Percentiles rank a stretch among this genome's conserved stretches.
Evolutionary conservation across 2,329 filamentous ascomycete species (phyloP).

Genomic region (Hyphodiscus sp.): DNA sequence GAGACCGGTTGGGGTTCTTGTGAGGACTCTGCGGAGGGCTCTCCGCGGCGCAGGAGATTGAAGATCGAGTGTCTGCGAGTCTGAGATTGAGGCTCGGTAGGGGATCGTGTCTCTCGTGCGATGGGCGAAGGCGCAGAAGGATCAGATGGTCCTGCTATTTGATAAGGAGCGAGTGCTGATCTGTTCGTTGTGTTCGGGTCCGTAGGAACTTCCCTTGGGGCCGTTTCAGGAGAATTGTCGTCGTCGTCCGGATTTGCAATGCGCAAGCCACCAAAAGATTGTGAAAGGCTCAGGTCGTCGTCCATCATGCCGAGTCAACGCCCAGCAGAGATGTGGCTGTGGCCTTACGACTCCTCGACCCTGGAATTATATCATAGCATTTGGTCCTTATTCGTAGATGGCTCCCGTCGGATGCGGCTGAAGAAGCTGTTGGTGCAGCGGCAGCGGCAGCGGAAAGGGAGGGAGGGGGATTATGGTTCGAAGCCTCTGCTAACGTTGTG

Average conservation of each 20-base stretch:
- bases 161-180: conserved; percentile 5
- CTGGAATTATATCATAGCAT: conserved; percentile 14
- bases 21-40: conserved; percentile 17
- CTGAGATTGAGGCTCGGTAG: conserved; percentile 26
- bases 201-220: conserved; percentile 23
- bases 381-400: conserved; percentile 1
- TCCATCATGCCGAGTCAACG: conserved; percentile 54
- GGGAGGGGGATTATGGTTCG: background rate
- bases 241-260: conserved; percentile 82
- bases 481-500: too few species aligned
- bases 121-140: conserved; percentile 13
- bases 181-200: conserved; percentile 17
- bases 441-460: background rate
- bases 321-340: conserved; percentile 8
- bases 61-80: conserved; percentile 30
- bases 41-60: conserved; percentile 30
- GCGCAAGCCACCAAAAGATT: conserved; percentile 86
- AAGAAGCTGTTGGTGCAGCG: background rate
- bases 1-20: conserved; percentile 12
- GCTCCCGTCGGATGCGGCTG: background rate
- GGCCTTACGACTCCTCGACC: conserved; percentile 3
- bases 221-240: conserved; percentile 3
- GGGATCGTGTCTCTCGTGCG: conserved; percentile 20
- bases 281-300: conserved; percentile 85
- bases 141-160: conserved; percentile 9